Base-by-base conservation (phyloP, 2,329 filamentous ascomycete species). In the Fusarium napiforme region DNA sequence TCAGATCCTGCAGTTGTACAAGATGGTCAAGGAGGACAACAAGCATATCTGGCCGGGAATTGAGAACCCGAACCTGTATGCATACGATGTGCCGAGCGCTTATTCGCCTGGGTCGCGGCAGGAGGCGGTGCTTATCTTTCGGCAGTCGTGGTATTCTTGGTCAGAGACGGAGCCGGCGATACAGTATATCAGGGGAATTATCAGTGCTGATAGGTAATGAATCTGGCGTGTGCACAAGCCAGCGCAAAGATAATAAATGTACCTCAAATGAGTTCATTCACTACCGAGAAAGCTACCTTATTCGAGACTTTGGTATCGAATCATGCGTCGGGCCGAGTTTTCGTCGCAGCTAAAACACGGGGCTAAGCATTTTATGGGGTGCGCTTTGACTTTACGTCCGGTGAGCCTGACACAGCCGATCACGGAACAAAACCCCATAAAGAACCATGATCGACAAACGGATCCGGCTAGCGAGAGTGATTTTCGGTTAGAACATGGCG, bases 71-170 rank as follows among this genome's bases (percentile, higher is more conserved):
- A 47, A 15, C 8, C 11, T 64, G 4, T 69, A 65, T 15, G 64
- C 69, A 0, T 60, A 72, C 1, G 36, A 43, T 2, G 16, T 60
- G 5, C 59, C 50, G 10, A 30, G 14, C 1, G 1, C 4, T 1
- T 65, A 65, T 60, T 36, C 28, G 10, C 4, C 15, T 0, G 69
- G 55, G 14, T 69, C 69, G 4, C 55, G 23, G n/a, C 40, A 65
- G 37, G 69, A 72, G 45, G 69, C 64, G 15, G 64, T 72, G 5
- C 50, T 72, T 15, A 36, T 65, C 23, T 72, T 72, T 9, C 45
- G 58, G 7, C 26, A 65, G 2, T 65, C 64, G 4, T 69, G 64
- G 69, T 69, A 72, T 2, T 72, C 59, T 7, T 72, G 55, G 55
- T 52, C 69, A 6, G 69, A 69, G 30, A 72, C 59, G 7, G 59